These are phyloP conservation scores for Podaxis sp. DNA, from an alignment of 768 basidiomycete species.

Conservation along the genomic window DNA sequence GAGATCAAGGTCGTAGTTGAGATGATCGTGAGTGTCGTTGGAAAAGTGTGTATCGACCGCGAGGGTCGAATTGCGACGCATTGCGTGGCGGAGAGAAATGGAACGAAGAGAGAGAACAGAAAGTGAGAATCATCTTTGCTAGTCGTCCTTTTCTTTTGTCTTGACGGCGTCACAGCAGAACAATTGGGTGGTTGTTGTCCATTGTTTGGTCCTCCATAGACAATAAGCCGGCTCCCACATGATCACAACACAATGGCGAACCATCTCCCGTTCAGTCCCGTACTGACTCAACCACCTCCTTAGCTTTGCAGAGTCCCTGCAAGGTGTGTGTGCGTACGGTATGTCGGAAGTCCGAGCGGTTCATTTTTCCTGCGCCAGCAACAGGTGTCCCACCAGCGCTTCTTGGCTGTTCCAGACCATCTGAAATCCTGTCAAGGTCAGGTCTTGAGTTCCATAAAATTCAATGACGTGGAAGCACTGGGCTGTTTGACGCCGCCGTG, in stretches of 20 bases:
- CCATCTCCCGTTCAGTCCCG: not conserved
- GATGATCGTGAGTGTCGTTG: constrained; percentile 12
- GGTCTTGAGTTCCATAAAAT: no score
- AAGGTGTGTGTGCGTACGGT: not conserved
- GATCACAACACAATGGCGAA: not conserved
- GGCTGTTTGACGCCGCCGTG: no score
- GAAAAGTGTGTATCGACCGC: constrained; percentile 18
- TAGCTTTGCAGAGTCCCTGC: not conserved
- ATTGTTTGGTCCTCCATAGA: constrained; percentile 10
- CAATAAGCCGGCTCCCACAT: constrained; percentile 3
- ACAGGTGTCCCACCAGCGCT: no score
- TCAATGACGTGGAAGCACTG: no score
- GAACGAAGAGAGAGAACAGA: constrained; percentile 8
- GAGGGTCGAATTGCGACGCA: constrained; percentile 19
- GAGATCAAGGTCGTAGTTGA: constrained; percentile 19
- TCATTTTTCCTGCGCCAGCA: no score
- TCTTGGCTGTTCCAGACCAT: no score
- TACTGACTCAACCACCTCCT: not conserved
- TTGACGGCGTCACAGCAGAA: constrained; percentile 7
- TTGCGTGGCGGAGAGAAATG: constrained; percentile 12
- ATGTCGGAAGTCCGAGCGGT: no score
- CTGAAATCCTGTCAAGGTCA: no score
- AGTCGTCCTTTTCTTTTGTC: constrained; percentile 12
- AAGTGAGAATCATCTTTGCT: not conserved
- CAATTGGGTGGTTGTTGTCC: constrained; percentile 14